These are phyloP conservation scores for Aureobasidium sp. DNA, from an alignment of 2,329 filamentous ascomycete species.

Conservation along the genomic window DNA sequence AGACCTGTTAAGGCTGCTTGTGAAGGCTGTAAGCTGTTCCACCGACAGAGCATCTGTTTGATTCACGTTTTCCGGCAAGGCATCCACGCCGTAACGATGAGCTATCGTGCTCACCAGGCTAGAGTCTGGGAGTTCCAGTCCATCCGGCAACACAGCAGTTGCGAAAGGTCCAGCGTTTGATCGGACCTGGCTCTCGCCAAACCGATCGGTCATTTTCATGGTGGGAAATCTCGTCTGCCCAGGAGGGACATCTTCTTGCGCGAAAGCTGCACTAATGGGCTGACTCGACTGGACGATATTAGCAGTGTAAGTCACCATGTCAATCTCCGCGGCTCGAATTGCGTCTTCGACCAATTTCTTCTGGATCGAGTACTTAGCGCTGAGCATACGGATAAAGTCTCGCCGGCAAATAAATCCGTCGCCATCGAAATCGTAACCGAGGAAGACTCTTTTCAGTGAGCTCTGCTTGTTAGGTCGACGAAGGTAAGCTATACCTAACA, in stretches of 20 bases:
- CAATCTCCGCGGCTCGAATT: slow-evolving; percentile 66
- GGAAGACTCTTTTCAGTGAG: slow-evolving; percentile 67
- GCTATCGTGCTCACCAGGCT: not conserved
- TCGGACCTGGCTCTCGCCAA: slow-evolving; percentile 25
- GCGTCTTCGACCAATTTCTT: slow-evolving; percentile 83
- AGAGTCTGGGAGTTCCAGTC: not conserved
- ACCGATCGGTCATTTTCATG: slow-evolving; percentile 29
- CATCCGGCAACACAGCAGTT: slow-evolving; percentile 14
- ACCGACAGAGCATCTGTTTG: not conserved
- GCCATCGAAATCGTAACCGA: slow-evolving; percentile 82
- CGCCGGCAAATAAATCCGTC: slow-evolving; percentile 80
- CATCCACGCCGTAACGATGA: slow-evolving; percentile 22
- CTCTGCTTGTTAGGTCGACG: slow-evolving; percentile 54
- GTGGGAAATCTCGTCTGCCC: slow-evolving; percentile 22
- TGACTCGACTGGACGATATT: slow-evolving; percentile 38
- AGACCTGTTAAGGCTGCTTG: not conserved
- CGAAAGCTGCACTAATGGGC: slow-evolving; percentile 40
- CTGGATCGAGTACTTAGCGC: slow-evolving; percentile 84
- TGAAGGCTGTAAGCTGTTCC: not conserved
- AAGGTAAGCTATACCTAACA: slow-evolving; percentile 67
- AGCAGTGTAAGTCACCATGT: slow-evolving; percentile 32
- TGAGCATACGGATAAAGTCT: slow-evolving; percentile 86
- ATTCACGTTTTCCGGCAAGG: slow-evolving; percentile 27
- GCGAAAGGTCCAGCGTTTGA: slow-evolving; percentile 3
- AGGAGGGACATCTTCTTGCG: slow-evolving; percentile 30